Conservation (phyloP, 495 filamentous ascomycete species). For the Trichodelitschia bisporula region DNA sequence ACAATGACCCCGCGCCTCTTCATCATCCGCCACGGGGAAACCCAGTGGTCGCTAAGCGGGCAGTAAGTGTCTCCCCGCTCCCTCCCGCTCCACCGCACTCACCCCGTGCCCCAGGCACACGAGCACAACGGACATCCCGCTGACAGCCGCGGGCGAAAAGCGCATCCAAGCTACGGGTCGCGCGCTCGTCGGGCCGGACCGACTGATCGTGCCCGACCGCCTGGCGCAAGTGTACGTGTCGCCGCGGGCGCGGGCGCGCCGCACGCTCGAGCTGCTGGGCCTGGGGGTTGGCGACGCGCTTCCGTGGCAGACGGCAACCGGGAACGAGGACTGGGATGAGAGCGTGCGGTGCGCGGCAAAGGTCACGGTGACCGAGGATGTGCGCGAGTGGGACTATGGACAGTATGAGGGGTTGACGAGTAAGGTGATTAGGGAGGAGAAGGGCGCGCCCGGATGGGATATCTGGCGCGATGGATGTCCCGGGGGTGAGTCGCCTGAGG, state of each 20-base stretch:
- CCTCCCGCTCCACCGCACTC: too few species aligned
- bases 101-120: too few species aligned
- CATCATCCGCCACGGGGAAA: conserved; percentile 85
- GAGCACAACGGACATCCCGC: conserved; percentile 57
- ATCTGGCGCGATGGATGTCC: conserved; percentile 23
- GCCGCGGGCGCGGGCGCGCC: conserved; percentile 61
- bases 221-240: conserved; percentile 77
- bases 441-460: conserved; percentile 28
- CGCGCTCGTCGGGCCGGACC: conserved; percentile 60
- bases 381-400: conserved; percentile 92
- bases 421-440: conserved; percentile 34
- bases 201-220: conserved; percentile 64
- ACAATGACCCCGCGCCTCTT: conserved; percentile 54
- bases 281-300: conserved; percentile 27
- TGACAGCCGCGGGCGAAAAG: conserved; percentile 72
- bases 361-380: conserved; percentile 47
- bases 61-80: too few species aligned
- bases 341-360: conserved; percentile 25
- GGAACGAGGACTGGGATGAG: conserved; percentile 14
- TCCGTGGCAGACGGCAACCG: conserved; percentile 23
- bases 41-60: conserved; percentile 88
- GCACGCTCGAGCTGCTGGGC: conserved; percentile 62
- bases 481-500: conserved; percentile 28
- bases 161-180: conserved; percentile 58
- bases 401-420: conserved; percentile 80